These are phyloP conservation scores for Croton setiger DNA, from an alignment of 441 rosid species.

Conservation along the genomic window DNA sequence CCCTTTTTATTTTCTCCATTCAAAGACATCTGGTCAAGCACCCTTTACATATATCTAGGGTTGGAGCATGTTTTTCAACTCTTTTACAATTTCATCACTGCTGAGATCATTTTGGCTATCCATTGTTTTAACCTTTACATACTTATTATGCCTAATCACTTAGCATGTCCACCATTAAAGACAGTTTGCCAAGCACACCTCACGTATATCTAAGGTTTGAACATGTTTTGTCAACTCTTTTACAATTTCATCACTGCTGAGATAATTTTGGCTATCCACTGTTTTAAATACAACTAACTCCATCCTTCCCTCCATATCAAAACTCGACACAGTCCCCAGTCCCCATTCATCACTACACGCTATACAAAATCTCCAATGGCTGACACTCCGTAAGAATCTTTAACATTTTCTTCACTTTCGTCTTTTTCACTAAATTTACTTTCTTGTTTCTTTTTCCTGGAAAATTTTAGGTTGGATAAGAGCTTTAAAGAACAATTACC, in stretches of 20 bases:
- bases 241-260: neutral
- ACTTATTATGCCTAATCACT: no score
- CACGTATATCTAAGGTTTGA: no score
- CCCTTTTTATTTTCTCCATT: no score
- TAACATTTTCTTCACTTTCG: neutral
- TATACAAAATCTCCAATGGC: neutral
- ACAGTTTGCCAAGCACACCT: no score
- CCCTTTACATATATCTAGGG: no score
- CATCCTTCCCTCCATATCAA: neutral
- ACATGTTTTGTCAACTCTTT: no score
- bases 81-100: no score
- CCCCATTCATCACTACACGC: neutral
- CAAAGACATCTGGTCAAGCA: no score
- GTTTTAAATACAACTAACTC: neutral
- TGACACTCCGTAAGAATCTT: neutral
- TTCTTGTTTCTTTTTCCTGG: neutral
- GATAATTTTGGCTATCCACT: neutral
- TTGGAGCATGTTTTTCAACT: no score
- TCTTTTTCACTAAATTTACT: neutral
- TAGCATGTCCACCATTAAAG: no score
- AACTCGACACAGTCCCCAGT: neutral
- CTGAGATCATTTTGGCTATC: no score
- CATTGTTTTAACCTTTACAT: no score
- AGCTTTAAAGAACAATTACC: conserved; percentile 21
- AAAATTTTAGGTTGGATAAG: conserved; percentile 21